Evolutionary conservation across 2,329 filamentous ascomycete species (phyloP).

Genomic region (Fusarium domesticum): DNA sequence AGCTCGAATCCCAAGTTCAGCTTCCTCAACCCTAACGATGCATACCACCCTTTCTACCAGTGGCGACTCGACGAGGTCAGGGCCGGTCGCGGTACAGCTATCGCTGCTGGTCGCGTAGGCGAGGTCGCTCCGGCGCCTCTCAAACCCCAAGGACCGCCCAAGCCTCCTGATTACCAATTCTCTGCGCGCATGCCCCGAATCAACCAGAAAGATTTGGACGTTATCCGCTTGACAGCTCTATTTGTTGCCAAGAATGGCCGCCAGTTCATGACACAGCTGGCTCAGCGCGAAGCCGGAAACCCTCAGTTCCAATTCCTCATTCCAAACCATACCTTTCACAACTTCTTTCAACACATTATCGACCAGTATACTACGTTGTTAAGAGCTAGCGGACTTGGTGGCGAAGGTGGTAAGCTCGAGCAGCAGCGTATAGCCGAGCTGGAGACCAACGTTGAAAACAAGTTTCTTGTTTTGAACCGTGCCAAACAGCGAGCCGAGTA

Average conservation of each 20-base stretch:
- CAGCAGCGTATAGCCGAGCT: constrained; percentile 71
- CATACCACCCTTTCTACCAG: constrained; percentile 83
- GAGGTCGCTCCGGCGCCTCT: constrained; percentile 54
- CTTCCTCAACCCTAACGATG: constrained; percentile 75
- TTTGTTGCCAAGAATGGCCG: constrained; percentile 93
- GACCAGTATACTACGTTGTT: constrained; percentile 89
- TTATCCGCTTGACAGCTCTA: constrained; percentile 74
- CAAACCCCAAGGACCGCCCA: constrained; percentile 76
- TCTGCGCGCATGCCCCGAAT: constrained; percentile 97
- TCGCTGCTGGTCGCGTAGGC: constrained; percentile 71
- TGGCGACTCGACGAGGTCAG: constrained; percentile 88
- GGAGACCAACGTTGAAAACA: constrained; percentile 71
- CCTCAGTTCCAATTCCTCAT: constrained; percentile 95
- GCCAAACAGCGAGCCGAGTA: constrained; percentile 87
- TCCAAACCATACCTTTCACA: constrained; percentile 92
- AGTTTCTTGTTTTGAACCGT: constrained; percentile 73
- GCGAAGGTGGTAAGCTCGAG: constrained; percentile 64
- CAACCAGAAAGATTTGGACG: constrained; percentile 84
- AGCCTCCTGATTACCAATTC: constrained; percentile 86
- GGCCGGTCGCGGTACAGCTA: constrained; percentile 74
- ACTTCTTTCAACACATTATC: constrained; percentile 88
- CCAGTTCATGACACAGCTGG: constrained; percentile 84
- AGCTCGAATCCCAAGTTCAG: constrained; percentile 84
- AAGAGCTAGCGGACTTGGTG: constrained; percentile 63
- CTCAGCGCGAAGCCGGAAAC: constrained; percentile 84